Percentiles rank a stretch among this genome's conserved stretches.
Conservation (phyloP, 495 filamentous ascomycete species). For the Penicillium paradoxum region DNA sequence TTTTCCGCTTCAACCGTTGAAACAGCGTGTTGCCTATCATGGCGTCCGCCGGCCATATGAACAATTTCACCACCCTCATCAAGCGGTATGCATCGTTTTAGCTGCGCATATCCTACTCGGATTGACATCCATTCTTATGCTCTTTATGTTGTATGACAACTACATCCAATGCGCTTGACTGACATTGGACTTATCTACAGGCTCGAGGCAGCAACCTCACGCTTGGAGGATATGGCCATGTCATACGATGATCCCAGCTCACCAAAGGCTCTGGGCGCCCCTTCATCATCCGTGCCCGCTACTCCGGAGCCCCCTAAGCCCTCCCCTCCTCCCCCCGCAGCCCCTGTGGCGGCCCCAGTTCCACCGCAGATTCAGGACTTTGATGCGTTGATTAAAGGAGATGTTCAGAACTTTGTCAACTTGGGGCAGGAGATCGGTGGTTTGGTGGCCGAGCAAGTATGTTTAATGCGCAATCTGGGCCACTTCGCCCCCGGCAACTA, state of each 20-base stretch:
- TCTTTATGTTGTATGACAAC: neutral
- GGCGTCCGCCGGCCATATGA: constrained; percentile 65
- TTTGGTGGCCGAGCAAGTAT: constrained; percentile 74
- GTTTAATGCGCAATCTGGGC: neutral
- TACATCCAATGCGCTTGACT: constrained; percentile 10
- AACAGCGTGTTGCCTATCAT: constrained; percentile 40
- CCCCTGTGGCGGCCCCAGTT: constrained; percentile 52
- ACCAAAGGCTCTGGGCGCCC: constrained; percentile 40
- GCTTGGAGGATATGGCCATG: constrained; percentile 91
- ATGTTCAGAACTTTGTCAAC: constrained; percentile 73
- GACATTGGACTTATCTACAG: constrained; percentile 45
- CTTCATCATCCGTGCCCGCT: constrained; percentile 35
- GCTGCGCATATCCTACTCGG: neutral
- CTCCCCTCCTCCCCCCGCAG: constrained; percentile 38
- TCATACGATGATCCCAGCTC: constrained; percentile 55
- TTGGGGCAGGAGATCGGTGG: constrained; percentile 73
- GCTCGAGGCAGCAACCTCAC: constrained; percentile 94
- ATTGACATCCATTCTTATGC: constrained; percentile 2
- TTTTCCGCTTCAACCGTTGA: constrained; percentile 1
- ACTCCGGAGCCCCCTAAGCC: constrained; percentile 37
- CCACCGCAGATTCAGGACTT: constrained; percentile 81
- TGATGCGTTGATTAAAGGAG: constrained; percentile 68
- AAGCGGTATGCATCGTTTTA: constrained; percentile 67
- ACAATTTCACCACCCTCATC: constrained; percentile 95
- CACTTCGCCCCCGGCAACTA: neutral